phyloP scores from a whole-genome alignment of 2,329 filamentous ascomycete species.

The Onygena corvina region DNA sequence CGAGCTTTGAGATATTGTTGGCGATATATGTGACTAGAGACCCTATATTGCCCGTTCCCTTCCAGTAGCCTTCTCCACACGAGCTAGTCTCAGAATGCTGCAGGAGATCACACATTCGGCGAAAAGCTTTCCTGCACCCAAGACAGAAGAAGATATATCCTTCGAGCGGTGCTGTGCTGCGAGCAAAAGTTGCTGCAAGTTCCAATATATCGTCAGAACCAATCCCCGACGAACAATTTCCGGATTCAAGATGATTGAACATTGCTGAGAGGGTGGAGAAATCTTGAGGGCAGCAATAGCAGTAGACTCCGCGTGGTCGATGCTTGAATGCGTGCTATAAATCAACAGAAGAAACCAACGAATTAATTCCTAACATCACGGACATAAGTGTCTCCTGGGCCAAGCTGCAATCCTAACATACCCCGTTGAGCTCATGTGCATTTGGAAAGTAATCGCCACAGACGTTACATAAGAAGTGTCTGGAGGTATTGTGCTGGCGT shows the following conservation, averaged over 20 bases:
- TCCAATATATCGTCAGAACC: slow-evolving; percentile 11
- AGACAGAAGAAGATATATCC: slow-evolving; percentile 13
- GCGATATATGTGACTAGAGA: slow-evolving; percentile 14
- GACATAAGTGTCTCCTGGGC: background rate
- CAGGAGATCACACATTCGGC: slow-evolving; percentile 17
- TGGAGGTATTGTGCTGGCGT: slow-evolving; percentile 15
- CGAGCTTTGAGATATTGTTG: slow-evolving; percentile 2
- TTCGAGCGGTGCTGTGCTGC: background rate
- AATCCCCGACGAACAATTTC: slow-evolving; percentile 16
- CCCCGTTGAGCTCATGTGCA: slow-evolving; percentile 16
- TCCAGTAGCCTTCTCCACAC: slow-evolving; percentile 16
- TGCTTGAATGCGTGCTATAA: slow-evolving; percentile 15
- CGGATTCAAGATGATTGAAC: slow-evolving; percentile 19
- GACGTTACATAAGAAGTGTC: slow-evolving; percentile 16
- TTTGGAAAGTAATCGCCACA: slow-evolving; percentile 17
- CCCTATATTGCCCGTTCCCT: slow-evolving; percentile 10
- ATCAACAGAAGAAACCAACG: background rate
- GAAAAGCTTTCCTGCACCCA: slow-evolving; percentile 14
- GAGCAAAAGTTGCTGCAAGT: slow-evolving; percentile 11
- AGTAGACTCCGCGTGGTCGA: slow-evolving; percentile 14
- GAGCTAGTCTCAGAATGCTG: slow-evolving; percentile 18
- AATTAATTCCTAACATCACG: background rate
- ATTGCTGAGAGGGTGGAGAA: slow-evolving; percentile 15
- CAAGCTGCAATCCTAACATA: slow-evolving; percentile 7
- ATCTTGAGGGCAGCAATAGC: slow-evolving; percentile 15